Conservation (phyloP, 768 basidiomycete species). For the Gelatoporia subvermispora region DNA sequence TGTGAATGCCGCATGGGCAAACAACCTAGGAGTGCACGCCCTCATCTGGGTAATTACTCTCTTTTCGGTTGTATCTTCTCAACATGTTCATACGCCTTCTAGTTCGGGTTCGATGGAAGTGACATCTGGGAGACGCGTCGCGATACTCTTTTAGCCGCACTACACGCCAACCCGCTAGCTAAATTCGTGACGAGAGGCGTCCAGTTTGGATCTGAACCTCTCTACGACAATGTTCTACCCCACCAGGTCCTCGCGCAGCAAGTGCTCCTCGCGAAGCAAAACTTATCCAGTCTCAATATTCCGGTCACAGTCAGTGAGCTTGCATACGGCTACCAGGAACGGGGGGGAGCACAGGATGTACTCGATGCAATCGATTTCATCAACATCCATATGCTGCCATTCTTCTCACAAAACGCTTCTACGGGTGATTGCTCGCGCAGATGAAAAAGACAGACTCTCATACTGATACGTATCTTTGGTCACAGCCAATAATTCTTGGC, state of each 20-base stretch:
- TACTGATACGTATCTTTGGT: not conserved
- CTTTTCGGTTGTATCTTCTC: not conserved
- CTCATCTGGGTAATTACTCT: conserved; percentile 57
- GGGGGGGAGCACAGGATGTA: conserved; percentile 22
- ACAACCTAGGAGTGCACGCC: conserved; percentile 67
- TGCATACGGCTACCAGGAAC: conserved; percentile 22
- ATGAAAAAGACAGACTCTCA: not conserved
- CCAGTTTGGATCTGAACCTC: conserved; percentile 23
- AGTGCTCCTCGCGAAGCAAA: conserved; percentile 17
- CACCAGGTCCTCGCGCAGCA: conserved; percentile 17
- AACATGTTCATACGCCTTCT: not conserved
- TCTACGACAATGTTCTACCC: conserved; percentile 18
- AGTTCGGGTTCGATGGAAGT: conserved; percentile 26
- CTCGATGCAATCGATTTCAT: conserved; percentile 21
- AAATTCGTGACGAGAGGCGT: conserved; percentile 21
- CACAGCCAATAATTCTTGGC: conserved; percentile 57
- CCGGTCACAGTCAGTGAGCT: conserved; percentile 23
- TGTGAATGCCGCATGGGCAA: conserved; percentile 64
- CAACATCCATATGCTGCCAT: conserved; percentile 23
- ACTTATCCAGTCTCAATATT: conserved; percentile 19
- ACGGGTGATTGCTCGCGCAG: conserved; percentile 34
- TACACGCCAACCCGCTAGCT: conserved; percentile 23
- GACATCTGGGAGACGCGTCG: conserved; percentile 20
- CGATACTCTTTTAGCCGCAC: conserved; percentile 20
- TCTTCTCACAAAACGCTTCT: conserved; percentile 38